phyloP scores from a whole-genome alignment of 2,329 filamentous ascomycete species.

The Curvularia verruculosa region DNA sequence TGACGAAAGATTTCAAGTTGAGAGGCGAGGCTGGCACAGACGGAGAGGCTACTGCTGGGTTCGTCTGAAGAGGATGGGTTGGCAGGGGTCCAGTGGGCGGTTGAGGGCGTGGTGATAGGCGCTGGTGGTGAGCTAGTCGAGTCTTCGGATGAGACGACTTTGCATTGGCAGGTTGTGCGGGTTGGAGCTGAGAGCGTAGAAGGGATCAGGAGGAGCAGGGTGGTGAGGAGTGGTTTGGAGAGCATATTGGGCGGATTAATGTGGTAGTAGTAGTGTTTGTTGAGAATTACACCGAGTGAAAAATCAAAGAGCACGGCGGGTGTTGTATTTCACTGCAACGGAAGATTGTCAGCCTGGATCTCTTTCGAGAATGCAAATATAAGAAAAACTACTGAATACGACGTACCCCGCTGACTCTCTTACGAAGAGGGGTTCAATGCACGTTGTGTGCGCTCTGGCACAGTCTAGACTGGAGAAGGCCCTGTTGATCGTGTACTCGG shows the following conservation, averaged over 20 bases:
- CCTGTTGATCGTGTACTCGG: neutral
- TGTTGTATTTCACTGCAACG: neutral
- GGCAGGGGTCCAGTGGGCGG: conserved; percentile 28
- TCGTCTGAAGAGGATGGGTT: conserved; percentile 15
- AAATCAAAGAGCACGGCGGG: too few relatives aligned
- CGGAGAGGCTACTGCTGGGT: neutral
- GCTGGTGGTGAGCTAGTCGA: conserved; percentile 16
- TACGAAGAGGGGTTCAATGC: neutral
- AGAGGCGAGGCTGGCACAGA: conserved; percentile 33
- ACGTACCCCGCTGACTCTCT: neutral
- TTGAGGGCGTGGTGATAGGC: conserved; percentile 27
- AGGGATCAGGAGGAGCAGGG: conserved; percentile 17
- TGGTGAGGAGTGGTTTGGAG: neutral
- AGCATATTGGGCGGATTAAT: conserved; percentile 1
- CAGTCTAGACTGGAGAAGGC: neutral
- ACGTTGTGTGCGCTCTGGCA: neutral
- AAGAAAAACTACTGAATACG: neutral
- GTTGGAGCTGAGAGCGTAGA: conserved; percentile 29
- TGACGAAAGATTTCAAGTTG: conserved; percentile 36
- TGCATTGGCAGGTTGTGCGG: conserved; percentile 40
- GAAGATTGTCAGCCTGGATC: neutral
- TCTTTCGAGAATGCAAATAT: neutral
- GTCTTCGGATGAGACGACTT: conserved; percentile 24
- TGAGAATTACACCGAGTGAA: neutral
- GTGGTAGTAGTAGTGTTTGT: neutral